A percentile compares a stretch with the other conserved stretches of the same genome.
These are phyloP conservation scores for Xylona heveae DNA, from an alignment of 495 filamentous ascomycete genomes.

Conservation along the genomic window DNA sequence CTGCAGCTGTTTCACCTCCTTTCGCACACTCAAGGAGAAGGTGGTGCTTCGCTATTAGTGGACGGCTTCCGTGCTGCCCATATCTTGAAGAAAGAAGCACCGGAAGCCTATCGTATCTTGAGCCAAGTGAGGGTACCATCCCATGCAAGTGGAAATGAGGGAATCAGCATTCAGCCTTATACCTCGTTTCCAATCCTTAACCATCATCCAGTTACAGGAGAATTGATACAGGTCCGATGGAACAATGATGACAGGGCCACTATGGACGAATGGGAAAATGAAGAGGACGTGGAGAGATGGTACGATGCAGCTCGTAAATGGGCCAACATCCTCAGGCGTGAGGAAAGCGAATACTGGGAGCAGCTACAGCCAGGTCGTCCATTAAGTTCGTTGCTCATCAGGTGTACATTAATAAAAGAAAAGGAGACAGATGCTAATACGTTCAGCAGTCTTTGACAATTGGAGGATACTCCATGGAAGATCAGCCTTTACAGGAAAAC, in stretches of 20 bases:
- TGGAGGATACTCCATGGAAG: constrained; percentile 85
- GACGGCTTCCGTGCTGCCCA: constrained; percentile 61
- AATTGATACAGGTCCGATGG: constrained; percentile 58
- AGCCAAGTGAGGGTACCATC: constrained; percentile 29
- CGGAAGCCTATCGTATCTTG: constrained; percentile 28
- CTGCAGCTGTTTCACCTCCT: constrained; percentile 82
- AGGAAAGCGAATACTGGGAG: constrained; percentile 41
- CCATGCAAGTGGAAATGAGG: constrained; percentile 73
- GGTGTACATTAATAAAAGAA: constrained; percentile 9
- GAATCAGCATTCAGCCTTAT: constrained; percentile 52
- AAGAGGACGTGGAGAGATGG: constrained; percentile 31
- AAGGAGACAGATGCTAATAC: constrained; percentile 2
- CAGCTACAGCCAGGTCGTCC: constrained; percentile 58
- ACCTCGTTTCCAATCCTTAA: constrained; percentile 46
- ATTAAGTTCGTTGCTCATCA: too few species aligned
- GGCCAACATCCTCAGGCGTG: constrained; percentile 32
- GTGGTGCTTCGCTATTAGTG: constrained; percentile 56
- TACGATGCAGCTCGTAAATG: constrained; percentile 54
- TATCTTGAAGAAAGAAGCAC: constrained; percentile 25
- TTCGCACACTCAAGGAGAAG: constrained; percentile 42
- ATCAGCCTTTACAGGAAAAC: constrained; percentile 54
- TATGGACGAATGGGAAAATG: constrained; percentile 21
- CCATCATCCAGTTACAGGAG: constrained; percentile 17
- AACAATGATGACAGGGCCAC: constrained; percentile 73
- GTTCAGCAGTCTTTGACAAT: constrained; percentile 65